Conservation (phyloP, 208 protist species). For the Tritrichomonas musculus region DNA sequence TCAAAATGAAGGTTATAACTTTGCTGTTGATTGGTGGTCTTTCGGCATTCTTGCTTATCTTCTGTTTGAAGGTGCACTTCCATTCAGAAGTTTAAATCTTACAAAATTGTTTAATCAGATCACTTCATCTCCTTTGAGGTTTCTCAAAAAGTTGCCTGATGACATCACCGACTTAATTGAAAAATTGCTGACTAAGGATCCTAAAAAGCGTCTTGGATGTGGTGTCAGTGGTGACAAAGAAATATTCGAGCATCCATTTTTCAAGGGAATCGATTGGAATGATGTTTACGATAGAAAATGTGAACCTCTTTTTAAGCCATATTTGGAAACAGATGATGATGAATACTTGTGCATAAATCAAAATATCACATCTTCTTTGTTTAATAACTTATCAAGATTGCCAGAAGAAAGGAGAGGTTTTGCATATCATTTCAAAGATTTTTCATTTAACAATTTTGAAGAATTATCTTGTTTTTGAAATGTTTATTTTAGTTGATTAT, state of each 20-base stretch:
- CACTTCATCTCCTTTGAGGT: not conserved
- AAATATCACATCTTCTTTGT: no score
- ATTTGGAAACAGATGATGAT: not conserved
- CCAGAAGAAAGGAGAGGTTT: no score
- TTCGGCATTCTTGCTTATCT: not conserved
- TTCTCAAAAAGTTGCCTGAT: not conserved
- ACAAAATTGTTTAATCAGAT: not conserved
- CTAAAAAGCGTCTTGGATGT: not conserved
- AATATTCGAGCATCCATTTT: not conserved
- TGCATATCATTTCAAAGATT: no score
- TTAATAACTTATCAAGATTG: no score
- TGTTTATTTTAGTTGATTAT: no score
- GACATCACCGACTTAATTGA: not conserved
- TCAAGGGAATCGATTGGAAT: not conserved
- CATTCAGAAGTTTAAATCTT: not conserved
- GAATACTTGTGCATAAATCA: no score
- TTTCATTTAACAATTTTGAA: no score
- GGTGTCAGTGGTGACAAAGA: not conserved
- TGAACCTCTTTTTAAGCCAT: not conserved
- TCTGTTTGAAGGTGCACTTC: not conserved
- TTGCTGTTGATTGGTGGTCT: not conserved
- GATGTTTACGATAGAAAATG: not conserved
- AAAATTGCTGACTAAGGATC: not conserved
- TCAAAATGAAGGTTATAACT: not conserved
- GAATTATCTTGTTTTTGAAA: no score